Evolutionary conservation across 1,284 basidiomycete species (phyloP).

Genomic region (Albatrellus sp.): DNA sequence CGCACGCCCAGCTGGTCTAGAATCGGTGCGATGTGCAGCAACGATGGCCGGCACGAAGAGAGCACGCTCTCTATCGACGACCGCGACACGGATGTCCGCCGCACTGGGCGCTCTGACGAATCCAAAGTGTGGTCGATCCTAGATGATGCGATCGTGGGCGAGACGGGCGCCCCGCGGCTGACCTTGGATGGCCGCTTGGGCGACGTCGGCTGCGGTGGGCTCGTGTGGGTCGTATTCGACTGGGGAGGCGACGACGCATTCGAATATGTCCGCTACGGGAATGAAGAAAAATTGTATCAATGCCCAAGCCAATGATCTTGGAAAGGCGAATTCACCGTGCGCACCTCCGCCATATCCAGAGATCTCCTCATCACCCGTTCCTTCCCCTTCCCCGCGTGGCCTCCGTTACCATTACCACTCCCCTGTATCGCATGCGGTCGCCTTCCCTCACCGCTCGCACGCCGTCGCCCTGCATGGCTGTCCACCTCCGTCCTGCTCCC

Average conservation of each 20-base stretch:
- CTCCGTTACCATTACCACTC: no score
- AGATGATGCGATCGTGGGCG: conserved; percentile 5
- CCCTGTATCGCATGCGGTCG: conserved; percentile 5
- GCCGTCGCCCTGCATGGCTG: conserved; percentile 14
- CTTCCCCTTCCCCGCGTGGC: conserved; percentile 5
- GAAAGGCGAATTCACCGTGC: not conserved
- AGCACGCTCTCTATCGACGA: conserved; percentile 31
- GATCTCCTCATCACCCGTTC: conserved; percentile 9
- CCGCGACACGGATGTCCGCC: not conserved
- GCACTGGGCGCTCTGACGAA: conserved; percentile 7
- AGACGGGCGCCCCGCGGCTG: no score
- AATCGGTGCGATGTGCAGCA: conserved; percentile 44
- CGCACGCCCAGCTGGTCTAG: conserved; percentile 44
- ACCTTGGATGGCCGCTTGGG: conserved; percentile 1
- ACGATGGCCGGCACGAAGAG: conserved; percentile 42
- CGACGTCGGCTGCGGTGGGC: conserved; percentile 5
- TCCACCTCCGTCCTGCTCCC: conserved; percentile 10
- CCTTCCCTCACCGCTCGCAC: conserved; percentile 13
- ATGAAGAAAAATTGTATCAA: conserved; percentile 8
- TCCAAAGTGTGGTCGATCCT: conserved; percentile 12
- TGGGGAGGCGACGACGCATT: conserved; percentile 8
- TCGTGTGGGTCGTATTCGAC: conserved; percentile 1
- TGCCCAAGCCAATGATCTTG: not conserved
- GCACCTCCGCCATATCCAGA: conserved; percentile 9
- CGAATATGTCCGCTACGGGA: conserved; percentile 8